Base-by-base conservation (phyloP, 2,329 filamentous ascomycete genomes). In the Fusarium incarnatum region DNA sequence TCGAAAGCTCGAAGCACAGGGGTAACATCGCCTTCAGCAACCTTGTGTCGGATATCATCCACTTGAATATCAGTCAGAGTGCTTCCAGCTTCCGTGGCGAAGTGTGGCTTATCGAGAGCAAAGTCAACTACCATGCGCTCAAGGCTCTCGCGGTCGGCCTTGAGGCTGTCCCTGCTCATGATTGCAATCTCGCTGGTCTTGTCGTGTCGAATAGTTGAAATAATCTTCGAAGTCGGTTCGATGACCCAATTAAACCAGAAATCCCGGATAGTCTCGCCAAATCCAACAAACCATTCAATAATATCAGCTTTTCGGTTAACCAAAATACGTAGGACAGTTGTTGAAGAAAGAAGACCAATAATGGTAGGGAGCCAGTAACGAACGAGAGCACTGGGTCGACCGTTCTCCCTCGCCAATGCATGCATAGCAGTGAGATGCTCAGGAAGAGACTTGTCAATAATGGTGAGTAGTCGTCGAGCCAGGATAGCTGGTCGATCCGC, bases 71-170 rank as follows among this genome's bases (percentile, higher is more conserved):
- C 90, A 8, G 85, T 89, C 34, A 94, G 82, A 9, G 86, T 79
- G 8, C 84, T 72, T 41, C 72, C 72, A 2, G 75, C 77, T 1
- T 83, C 84, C 11, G 84, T 83, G 27, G 85, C 82, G 28, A 89
- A 86, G 56, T 88, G 85, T 2, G 93, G 92, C 75, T 94, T 94
- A 73, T 97, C 94, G 12, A 91, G 83, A 7, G 94, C 93, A 82
- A 99, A 99, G 73, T 98, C 96, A 40, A 99, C 91, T 6, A 99
- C 97, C 96, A 99, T 99, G 49, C 96, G 91, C 79, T 99, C 95
- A 32, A 99, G 83, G 76, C 94, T 98, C 56, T 94, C 93, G 32
- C 94, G 89, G 78, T 99, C 96, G 2, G 94, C 94, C 78, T 92
- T 91, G 23, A 99, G 86, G 72, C 94, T 98, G 72, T 95, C 92